Evolutionary conservation across 345 rosid genomes (phyloP).

Genomic region (Aegle marmelos): DNA sequence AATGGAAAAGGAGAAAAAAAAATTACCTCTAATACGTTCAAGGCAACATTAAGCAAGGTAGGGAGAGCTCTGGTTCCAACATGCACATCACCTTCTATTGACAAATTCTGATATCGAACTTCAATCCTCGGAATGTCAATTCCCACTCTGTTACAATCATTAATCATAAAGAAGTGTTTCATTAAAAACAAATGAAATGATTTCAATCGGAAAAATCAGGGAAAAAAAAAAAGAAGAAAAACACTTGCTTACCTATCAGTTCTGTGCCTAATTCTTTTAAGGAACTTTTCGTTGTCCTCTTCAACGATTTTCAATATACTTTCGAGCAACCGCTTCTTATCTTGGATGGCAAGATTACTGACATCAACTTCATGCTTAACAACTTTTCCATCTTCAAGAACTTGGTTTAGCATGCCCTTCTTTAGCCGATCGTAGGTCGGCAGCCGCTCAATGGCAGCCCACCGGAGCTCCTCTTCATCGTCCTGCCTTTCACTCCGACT

Average conservation of each 20-base stretch:
- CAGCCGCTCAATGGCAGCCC: constrained; percentile 93
- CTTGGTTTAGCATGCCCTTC: constrained; percentile 63
- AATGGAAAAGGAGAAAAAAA: not conserved
- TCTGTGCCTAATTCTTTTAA: constrained; percentile 58
- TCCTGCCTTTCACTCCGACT: constrained; percentile 38
- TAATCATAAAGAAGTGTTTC: not conserved
- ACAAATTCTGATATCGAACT: constrained; percentile 65
- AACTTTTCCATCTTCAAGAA: constrained; percentile 48
- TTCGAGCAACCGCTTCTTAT: constrained; percentile 70
- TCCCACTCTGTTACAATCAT: constrained; percentile 58
- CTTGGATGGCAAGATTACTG: constrained; percentile 46
- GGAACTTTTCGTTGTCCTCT: constrained; percentile 80
- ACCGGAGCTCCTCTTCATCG: constrained; percentile 81
- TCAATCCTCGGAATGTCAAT: constrained; percentile 79
- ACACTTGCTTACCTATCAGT: constrained; percentile 48
- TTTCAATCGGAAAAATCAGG: not conserved
- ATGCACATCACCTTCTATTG: constrained; percentile 66
- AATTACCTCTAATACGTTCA: constrained; percentile 70
- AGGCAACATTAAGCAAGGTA: constrained; percentile 58
- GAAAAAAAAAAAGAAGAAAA: not conserved
- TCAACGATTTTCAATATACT: constrained; percentile 59
- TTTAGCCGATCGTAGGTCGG: constrained; percentile 82
- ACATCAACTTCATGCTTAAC: constrained; percentile 60
- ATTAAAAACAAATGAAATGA: not conserved
- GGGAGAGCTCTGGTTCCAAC: constrained; percentile 93